Conservation (phyloP, 306 rosid species). For the Senna tora region DNA sequence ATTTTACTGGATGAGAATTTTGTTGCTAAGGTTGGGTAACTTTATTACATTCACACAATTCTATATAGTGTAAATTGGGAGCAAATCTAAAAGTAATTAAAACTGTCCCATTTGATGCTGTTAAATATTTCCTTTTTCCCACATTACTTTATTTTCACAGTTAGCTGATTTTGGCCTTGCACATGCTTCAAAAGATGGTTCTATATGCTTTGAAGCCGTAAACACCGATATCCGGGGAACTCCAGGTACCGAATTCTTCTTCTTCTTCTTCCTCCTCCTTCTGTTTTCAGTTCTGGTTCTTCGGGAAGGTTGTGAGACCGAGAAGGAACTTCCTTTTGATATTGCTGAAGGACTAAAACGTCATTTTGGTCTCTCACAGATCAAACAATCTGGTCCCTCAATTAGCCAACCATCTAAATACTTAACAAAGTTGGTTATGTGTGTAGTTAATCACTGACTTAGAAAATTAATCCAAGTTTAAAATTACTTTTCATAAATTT, state of each 20-base stretch:
- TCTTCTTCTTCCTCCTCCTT: constrained; percentile 21
- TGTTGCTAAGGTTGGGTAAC: constrained; percentile 79
- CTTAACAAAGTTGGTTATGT: no score
- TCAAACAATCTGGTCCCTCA: no score
- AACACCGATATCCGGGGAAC: constrained; percentile 91
- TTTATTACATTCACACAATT: constrained; percentile 4
- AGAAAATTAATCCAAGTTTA: no score
- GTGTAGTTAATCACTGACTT: no score
- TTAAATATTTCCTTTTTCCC: constrained; percentile 16
- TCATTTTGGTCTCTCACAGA: no score
- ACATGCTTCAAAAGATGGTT: constrained; percentile 88
- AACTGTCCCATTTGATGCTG: constrained; percentile 21
- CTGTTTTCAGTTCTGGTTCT: neutral
- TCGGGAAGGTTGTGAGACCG: neutral
- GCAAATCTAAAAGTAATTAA: neutral
- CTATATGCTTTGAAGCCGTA: constrained; percentile 80
- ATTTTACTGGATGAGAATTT: constrained; percentile 84
- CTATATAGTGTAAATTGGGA: constrained; percentile 13
- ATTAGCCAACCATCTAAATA: no score
- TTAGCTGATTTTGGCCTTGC: constrained; percentile 98
- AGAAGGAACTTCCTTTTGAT: neutral
- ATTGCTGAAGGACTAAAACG: constrained; percentile 28
- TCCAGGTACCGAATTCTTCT: constrained; percentile 59
- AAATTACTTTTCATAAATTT: no score
- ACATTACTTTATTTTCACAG: constrained; percentile 47